Evolutionary conservation across 2,329 filamentous ascomycete genomes (phyloP), one percentile per base, ranked within the genome.

Genomic region (Xylariaceae sp.): DNA sequence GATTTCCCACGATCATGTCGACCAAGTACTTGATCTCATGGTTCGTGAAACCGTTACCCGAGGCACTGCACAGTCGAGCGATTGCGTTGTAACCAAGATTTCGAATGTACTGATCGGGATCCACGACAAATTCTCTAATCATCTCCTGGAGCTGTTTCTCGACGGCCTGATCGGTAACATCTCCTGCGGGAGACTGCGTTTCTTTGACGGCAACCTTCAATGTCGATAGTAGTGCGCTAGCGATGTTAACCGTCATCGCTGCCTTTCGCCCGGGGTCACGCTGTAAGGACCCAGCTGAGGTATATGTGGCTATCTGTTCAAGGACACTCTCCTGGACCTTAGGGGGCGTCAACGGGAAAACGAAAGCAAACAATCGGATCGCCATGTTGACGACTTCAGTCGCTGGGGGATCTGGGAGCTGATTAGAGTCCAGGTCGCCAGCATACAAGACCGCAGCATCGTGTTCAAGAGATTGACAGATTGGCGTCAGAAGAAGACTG

Each of bases 301-400:
- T 79, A 69, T 95, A 96, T 0, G 90, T 94, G 13, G 90, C 88
- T 52, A 97, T 87, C 71, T 99, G 94, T 73, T 99, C 94, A 8
- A 99, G 78, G 52, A 96, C 90, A 70, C 93, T 97, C 73, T 99
- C 94, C 70, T 99, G 94, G 2, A 99, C 90, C 70, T 93, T 96
- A 3, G 90, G 82, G 0, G 90, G 88, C 51, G 96, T 95, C 8
- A 97, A 78, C 2, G 94, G 92, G 59, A 99, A 87, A 45, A 91
- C 89, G 56, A 96, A 90, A 1, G 92, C 91, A 72, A 99, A 99
- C 0, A 97, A 79, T 63, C 94, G 88, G 58, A 99, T 95, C 0
- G 94, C 92, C 69, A 93, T 86, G 70, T 99, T 96, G 62, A 97
- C 90, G 30, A 96, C 92, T 70, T 96, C 92, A 0, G 93, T 99